Evolutionary conservation across 768 basidiomycete genomes (phyloP).

Genomic region (Termitomyces heimii): DNA sequence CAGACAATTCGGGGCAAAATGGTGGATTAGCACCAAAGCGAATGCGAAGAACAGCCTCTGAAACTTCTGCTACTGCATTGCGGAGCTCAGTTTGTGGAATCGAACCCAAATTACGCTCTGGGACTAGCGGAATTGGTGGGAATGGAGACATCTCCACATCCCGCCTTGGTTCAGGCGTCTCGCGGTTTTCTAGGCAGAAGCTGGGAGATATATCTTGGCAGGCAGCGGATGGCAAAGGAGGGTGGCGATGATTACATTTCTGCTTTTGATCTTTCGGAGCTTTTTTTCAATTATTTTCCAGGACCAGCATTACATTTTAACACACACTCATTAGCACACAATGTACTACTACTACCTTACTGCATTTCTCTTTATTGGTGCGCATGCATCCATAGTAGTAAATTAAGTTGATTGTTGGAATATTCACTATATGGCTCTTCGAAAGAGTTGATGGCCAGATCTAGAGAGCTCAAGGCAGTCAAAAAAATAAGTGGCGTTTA

Average conservation of each 20-base stretch:
- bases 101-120: slow-evolving; percentile 7
- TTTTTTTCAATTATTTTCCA: slow-evolving; percentile 9
- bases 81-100: slow-evolving; percentile 13
- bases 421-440: not conserved
- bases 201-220: slow-evolving; percentile 66
- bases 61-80: slow-evolving; percentile 38
- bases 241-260: slow-evolving; percentile 6
- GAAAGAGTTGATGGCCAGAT: not conserved
- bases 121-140: slow-evolving; percentile 2
- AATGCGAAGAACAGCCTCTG: slow-evolving; percentile 65
- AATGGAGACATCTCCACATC: slow-evolving; percentile 10
- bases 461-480: no score
- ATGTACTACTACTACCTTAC: slow-evolving; percentile 7
- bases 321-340: slow-evolving; percentile 18
- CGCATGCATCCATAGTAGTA: not conserved
- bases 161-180: slow-evolving; percentile 27
- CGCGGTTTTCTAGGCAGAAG: slow-evolving; percentile 40
- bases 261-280: slow-evolving; percentile 5
- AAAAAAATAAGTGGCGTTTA: no score
- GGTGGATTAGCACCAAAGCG: slow-evolving; percentile 48
- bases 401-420: not conserved
- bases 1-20: slow-evolving; percentile 17
- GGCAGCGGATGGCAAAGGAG: slow-evolving; percentile 7
- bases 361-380: not conserved
- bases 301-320: slow-evolving; percentile 14